phyloP scores from a whole-genome alignment of 2,329 filamentous ascomycete species.

The Apiospora hydei region DNA sequence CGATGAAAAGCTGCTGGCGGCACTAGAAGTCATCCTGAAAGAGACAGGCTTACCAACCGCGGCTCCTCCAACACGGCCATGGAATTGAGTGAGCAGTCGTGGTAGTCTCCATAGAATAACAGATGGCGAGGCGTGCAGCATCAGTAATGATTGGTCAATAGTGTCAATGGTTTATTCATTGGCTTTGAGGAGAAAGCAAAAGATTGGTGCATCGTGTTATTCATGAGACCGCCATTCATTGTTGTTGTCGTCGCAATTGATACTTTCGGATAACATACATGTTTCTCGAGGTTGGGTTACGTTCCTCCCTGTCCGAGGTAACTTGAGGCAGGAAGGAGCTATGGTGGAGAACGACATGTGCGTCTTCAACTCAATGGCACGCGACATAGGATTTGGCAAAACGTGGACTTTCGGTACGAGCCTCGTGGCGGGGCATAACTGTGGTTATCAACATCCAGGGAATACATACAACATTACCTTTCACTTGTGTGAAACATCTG shows the following conservation, averaged over 20 bases:
- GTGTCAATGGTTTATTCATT: too few species aligned
- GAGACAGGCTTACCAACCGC: slow-evolving; percentile 39
- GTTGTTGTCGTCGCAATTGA: too few species aligned
- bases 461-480: neutral
- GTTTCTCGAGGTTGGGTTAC: too few species aligned
- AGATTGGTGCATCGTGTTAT: too few species aligned
- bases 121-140: too few species aligned
- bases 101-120: too few species aligned
- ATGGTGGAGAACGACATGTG: neutral
- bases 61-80: neutral
- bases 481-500: slow-evolving; percentile 9
- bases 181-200: too few species aligned
- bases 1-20: slow-evolving; percentile 47
- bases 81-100: too few species aligned
- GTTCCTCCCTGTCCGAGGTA: too few species aligned
- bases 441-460: neutral
- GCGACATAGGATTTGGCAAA: neutral
- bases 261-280: too few species aligned
- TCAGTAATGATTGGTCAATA: too few species aligned
- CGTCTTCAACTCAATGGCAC: neutral
- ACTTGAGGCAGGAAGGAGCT: neutral
- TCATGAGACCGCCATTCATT: too few species aligned
- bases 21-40: slow-evolving; percentile 42
- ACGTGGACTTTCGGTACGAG: neutral
- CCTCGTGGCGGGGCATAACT: neutral